phyloP scores from a whole-genome alignment of 108 stramenopile species.

The Nannochloropsis gaditana region DNA sequence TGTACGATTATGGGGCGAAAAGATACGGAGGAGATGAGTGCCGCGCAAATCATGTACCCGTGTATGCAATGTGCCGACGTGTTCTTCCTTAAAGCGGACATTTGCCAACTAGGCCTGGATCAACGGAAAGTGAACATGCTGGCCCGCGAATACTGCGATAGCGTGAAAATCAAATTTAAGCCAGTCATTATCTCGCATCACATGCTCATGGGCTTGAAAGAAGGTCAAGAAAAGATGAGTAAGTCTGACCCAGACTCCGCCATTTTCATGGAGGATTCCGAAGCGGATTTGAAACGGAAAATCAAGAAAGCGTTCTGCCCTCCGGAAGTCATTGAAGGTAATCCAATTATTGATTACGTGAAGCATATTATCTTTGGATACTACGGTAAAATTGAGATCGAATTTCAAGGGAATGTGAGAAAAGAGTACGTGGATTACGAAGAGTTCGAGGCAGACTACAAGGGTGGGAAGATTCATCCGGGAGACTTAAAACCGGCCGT shows the following conservation, averaged over 20 bases:
- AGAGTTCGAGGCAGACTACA: constrained; percentile 72
- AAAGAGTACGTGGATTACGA: constrained; percentile 64
- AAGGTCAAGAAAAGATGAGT: constrained; percentile 99
- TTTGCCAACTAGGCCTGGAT: constrained; percentile 98
- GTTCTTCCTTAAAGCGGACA: constrained; percentile 97
- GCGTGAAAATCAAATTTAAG: constrained; percentile 75
- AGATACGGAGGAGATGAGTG: constrained; percentile 79
- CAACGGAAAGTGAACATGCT: constrained; percentile 97
- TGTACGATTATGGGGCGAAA: constrained; percentile 98
- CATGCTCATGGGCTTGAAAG: constrained; percentile 86
- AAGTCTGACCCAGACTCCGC: constrained; percentile 98
- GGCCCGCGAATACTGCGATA: constrained; percentile 94
- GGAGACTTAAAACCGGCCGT: constrained; percentile 87
- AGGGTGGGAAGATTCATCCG: constrained; percentile 78
- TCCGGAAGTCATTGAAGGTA: constrained; percentile 62
- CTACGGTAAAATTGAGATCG: constrained; percentile 51
- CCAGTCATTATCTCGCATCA: constrained; percentile 64
- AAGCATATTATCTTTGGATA: constrained; percentile 82
- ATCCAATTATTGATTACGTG: constrained; percentile 93
- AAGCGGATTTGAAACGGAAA: constrained; percentile 87
- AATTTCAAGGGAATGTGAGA: constrained; percentile 73
- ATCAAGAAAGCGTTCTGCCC: constrained; percentile 98
- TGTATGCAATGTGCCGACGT: constrained; percentile 95
- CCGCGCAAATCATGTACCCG: constrained; percentile 94
- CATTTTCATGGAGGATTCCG: constrained; percentile 97